phyloP scores from a whole-genome alignment of 2,329 filamentous ascomycete species.

The Ascomycota sp. region DNA sequence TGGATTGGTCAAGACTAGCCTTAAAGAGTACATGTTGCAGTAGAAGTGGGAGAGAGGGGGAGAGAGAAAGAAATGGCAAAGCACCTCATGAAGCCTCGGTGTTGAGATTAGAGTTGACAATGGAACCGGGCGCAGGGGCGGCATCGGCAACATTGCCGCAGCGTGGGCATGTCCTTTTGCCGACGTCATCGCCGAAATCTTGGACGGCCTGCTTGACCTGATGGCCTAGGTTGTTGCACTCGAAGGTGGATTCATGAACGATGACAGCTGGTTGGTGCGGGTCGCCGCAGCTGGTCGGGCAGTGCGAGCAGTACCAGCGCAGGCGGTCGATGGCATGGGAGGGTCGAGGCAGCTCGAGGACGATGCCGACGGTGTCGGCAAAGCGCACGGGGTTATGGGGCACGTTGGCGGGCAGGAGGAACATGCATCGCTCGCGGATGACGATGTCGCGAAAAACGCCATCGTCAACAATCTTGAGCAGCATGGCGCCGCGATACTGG shows the following conservation, averaged over 20 bases:
- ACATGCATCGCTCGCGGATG: slow-evolving; percentile 86
- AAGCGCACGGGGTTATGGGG: slow-evolving; percentile 93
- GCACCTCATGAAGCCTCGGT: neutral
- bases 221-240: slow-evolving; percentile 75
- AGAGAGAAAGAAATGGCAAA: neutral
- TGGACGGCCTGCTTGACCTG: slow-evolving; percentile 90
- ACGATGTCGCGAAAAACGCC: slow-evolving; percentile 60
- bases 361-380: slow-evolving; percentile 79
- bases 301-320: slow-evolving; percentile 94
- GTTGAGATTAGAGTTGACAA: slow-evolving; percentile 35
- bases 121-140: slow-evolving; percentile 39
- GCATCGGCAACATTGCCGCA: slow-evolving; percentile 63
- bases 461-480: slow-evolving; percentile 72
- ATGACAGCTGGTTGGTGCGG: slow-evolving; percentile 13
- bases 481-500: slow-evolving; percentile 83
- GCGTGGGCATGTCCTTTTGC: slow-evolving; percentile 50
- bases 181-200: slow-evolving; percentile 46
- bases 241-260: slow-evolving; percentile 73
- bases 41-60: neutral
- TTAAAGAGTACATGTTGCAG: too few species aligned
- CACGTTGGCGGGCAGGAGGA: slow-evolving; percentile 80
- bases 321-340: slow-evolving; percentile 51
- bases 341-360: slow-evolving; percentile 70
- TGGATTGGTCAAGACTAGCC: too few species aligned
- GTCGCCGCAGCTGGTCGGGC: slow-evolving; percentile 33